Percentiles rank a stretch among this genome's conserved stretches.
These are phyloP conservation scores for Fusarium temperatum DNA, from an alignment of 2,329 filamentous ascomycete genomes.

Conservation along the genomic window DNA sequence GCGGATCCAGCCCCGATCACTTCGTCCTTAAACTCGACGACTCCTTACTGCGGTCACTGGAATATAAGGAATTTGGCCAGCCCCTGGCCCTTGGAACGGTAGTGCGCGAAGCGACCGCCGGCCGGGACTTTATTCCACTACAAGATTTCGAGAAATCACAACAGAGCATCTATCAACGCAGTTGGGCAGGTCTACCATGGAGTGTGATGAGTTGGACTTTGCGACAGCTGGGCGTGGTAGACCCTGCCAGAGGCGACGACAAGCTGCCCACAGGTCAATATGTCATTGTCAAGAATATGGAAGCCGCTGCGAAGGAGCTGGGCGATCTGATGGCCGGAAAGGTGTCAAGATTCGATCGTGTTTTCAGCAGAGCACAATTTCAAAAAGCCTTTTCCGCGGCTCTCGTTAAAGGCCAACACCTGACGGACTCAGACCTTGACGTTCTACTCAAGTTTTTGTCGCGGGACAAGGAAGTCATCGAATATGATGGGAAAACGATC, in stretches of 20 bases:
- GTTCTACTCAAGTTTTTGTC: slow-evolving; percentile 75
- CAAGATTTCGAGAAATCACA: slow-evolving; percentile 71
- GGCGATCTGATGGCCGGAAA: slow-evolving; percentile 53
- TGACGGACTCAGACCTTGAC: slow-evolving; percentile 73
- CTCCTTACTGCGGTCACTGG: slow-evolving; percentile 74
- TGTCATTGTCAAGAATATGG: slow-evolving; percentile 71
- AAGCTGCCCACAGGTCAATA: slow-evolving; percentile 69
- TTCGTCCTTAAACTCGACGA: slow-evolving; percentile 67
- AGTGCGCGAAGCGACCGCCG: slow-evolving; percentile 75
- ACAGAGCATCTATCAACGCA: slow-evolving; percentile 76
- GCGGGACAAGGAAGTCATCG: slow-evolving; percentile 69
- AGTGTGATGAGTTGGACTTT: slow-evolving; percentile 79
- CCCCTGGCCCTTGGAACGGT: slow-evolving; percentile 84
- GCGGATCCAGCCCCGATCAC: slow-evolving; percentile 54
- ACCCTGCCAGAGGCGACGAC: slow-evolving; percentile 58
- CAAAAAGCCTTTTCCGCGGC: slow-evolving; percentile 63
- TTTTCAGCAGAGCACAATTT: slow-evolving; percentile 75
- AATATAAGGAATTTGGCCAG: slow-evolving; percentile 80
- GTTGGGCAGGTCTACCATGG: slow-evolving; percentile 76
- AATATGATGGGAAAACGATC: slow-evolving; percentile 73
- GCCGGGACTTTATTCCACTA: slow-evolving; percentile 75
- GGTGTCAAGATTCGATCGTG: slow-evolving; percentile 68
- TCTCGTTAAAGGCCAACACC: slow-evolving; percentile 56
- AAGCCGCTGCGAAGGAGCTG: slow-evolving; percentile 66
- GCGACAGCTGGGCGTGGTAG: slow-evolving; percentile 71